Evolutionary conservation across 83 land plant genomes (phyloP), one percentile per base, ranked within the genome.

Genomic region (Larix sibirica): DNA sequence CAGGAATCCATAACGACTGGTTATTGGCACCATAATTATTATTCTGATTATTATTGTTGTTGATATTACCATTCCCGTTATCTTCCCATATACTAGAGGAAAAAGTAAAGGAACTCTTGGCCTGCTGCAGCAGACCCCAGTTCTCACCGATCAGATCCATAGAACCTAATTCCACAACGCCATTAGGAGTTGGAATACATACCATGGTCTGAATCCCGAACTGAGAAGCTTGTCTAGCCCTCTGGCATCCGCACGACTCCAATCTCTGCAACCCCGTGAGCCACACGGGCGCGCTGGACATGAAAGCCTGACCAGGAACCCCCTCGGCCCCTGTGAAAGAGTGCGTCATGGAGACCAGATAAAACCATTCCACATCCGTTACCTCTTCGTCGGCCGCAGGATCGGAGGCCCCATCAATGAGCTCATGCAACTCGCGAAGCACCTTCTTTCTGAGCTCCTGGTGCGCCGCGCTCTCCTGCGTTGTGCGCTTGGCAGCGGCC

Each of bases 161-260:
- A 12, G 96, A 94, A 4, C 96, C 96, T 54, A 94, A 81, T 79
- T 94, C 96, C 26, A 92, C 90, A 9, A 94, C 93, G 0, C 96
- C 96, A 61, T 80, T 75, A 56, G 85, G 87, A 24, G 94, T 88
- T 1, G 96, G 93, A 14, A 94, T 79, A 65, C 93, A 74, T 47
- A 92, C 91, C 38, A 92, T 62, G 54, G 96, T 94, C 69, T 77
- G 89, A 76, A 94, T 81, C 1, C 93, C 88, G 16, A 89, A 87
- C 58, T 89, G 82, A 73, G 78, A 81, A 0, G 96, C 93, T 9
- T 90, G 84, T 26, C 65, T 87, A 0, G 88, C 85, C 67, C 96
- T 28, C 12, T 84, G 67, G 47, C 93, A 94, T 26, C 82, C 81
- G 62, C 85, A 86, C 8, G 40, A n/a, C 4, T 64, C 33, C 17